phyloP scores from a whole-genome alignment of 2,329 filamentous ascomycete species.

The Raffaelea deltoideospora region DNA sequence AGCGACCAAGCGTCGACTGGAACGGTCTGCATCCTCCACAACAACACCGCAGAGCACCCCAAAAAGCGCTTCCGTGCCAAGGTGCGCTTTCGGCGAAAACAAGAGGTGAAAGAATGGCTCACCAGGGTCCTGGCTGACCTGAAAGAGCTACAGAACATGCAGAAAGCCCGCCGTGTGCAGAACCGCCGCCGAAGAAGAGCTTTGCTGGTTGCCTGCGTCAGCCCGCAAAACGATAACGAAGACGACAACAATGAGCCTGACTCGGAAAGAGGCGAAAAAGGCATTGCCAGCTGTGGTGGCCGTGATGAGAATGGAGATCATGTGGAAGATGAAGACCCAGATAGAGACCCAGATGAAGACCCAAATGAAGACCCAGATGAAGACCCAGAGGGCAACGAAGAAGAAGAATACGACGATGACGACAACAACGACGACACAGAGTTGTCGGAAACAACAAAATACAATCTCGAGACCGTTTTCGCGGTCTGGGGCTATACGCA shows the following conservation, averaged over 20 bases:
- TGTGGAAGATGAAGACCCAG: background rate
- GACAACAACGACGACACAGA: background rate
- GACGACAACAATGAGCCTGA: no score
- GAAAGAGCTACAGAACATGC: background rate
- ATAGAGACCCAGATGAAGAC: background rate
- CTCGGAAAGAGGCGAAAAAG: no score
- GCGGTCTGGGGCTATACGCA: background rate
- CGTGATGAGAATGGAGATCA: no score
- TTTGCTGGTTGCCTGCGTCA: no score
- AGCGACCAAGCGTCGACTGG: slow-evolving; percentile 5
- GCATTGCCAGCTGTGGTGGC: no score
- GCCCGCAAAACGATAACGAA: no score
- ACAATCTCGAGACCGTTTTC: background rate
- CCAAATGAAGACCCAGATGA: background rate
- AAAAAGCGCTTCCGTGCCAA: background rate
- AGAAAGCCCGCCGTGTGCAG: no score
- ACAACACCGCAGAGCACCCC: background rate
- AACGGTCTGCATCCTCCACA: slow-evolving; percentile 2
- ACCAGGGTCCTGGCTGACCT: background rate
- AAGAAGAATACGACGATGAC: background rate
- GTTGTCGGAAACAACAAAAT: no score
- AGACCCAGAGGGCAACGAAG: background rate
- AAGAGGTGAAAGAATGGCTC: slow-evolving; percentile 1
- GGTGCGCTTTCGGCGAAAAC: background rate
- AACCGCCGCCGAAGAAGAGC: no score